Conservation (phyloP, 306 rosid species). For the Prunus kanzakura region DNA sequence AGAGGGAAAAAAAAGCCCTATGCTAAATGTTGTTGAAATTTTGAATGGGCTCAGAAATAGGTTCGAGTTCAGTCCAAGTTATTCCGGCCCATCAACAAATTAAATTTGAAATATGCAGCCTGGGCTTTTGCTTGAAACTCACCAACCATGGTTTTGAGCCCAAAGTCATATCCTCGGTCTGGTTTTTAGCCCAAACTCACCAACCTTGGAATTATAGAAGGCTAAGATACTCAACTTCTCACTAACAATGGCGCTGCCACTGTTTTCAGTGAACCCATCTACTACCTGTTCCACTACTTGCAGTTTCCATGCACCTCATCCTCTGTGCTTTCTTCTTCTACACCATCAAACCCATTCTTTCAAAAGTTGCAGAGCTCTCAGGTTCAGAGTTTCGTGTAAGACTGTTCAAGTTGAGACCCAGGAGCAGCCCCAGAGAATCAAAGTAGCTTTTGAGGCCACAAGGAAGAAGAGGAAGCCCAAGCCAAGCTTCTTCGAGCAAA, state of each 20-base stretch:
- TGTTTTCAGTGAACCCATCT: slow-evolving; percentile 31
- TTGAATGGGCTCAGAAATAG: too few relatives aligned
- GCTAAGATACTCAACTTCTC: neutral
- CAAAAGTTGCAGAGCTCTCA: slow-evolving; percentile 11
- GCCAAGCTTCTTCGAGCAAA: slow-evolving; percentile 83
- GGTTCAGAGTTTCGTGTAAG: slow-evolving; percentile 50
- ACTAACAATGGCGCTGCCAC: slow-evolving; percentile 55
- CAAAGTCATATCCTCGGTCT: neutral
- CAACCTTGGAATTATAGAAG: neutral
- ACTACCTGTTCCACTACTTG: slow-evolving; percentile 18
- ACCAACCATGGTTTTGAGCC: neutral
- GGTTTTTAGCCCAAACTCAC: neutral
- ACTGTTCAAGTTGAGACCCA: slow-evolving; percentile 32
- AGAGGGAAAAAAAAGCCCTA: too few relatives aligned
- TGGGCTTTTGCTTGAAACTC: neutral
- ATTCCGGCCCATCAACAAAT: too few relatives aligned
- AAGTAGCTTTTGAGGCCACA: slow-evolving; percentile 31
- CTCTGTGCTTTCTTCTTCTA: slow-evolving; percentile 36
- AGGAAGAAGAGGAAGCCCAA: slow-evolving; percentile 52
- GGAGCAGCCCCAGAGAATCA: slow-evolving; percentile 38
- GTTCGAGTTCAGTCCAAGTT: too few relatives aligned
- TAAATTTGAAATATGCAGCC: too few relatives aligned
- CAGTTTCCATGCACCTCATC: slow-evolving; percentile 27
- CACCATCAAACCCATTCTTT: slow-evolving; percentile 20
- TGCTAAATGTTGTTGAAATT: too few relatives aligned